These are phyloP conservation scores for Silybum marianum DNA, from an alignment of 129 eudicot species.

Conservation along the genomic window DNA sequence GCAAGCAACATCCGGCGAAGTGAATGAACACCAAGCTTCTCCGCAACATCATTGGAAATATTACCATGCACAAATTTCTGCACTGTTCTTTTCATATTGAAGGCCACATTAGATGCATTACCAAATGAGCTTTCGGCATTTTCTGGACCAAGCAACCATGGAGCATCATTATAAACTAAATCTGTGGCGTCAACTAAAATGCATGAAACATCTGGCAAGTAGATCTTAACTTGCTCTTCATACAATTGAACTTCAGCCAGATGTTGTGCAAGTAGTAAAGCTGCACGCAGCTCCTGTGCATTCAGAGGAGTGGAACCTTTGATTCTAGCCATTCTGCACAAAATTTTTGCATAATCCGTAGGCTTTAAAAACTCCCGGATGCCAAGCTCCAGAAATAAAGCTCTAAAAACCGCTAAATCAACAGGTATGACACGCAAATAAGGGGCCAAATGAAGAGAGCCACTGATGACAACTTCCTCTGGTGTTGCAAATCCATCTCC, in stretches of 20 bases:
- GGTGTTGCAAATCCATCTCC: conserved; percentile 98
- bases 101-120: conserved; percentile 45
- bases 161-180: conserved; percentile 95
- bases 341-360: conserved; percentile 75
- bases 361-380: conserved; percentile 72
- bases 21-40: conserved; percentile 94
- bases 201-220: conserved; percentile 85
- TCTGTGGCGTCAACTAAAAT: conserved; percentile 69
- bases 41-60: conserved; percentile 97
- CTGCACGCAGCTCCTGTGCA: conserved; percentile 78
- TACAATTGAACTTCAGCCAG: conserved; percentile 75
- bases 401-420: conserved; percentile 91
- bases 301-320: conserved; percentile 70
- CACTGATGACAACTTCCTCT: conserved; percentile 92
- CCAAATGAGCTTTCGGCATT: conserved; percentile 44
- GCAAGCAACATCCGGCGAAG: conserved; percentile 92
- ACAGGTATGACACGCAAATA: conserved; percentile 93
- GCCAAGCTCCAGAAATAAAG: conserved; percentile 82
- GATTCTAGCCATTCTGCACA: conserved; percentile 71
- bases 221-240: conserved; percentile 65
- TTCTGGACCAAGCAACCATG: conserved; percentile 95
- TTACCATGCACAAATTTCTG: conserved; percentile 92
- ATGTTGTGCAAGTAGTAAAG: conserved; percentile 85
- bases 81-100: conserved; percentile 62
- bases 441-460: conserved; percentile 96